Evolutionary conservation across 768 basidiomycete genomes (phyloP), one percentile per base, ranked within the genome.

Genomic region (Lyophyllum decastes): DNA sequence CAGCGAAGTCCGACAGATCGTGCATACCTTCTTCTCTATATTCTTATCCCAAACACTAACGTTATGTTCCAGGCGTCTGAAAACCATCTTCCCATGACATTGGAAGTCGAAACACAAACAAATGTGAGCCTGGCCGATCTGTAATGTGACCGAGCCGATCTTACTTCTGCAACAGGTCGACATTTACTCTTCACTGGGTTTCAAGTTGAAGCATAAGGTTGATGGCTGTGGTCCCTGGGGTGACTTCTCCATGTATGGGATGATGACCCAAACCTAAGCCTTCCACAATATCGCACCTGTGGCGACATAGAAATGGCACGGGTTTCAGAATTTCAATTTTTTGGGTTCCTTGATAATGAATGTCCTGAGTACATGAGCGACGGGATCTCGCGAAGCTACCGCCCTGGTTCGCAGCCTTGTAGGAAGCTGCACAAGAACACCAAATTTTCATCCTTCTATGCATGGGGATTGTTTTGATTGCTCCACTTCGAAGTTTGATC

Each of bases 201-300:
- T 60, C 35, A 45, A 52, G n/a, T 17, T 60, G 16, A 60, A 55
- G 38, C 59, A 60, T 30, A 34, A 56, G 12, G 59, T 60, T 17
- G 59, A 60, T 26, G 59, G 43, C 4, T 52, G 46, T 26, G 44
- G 59, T 10, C 43, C 49, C 9, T 60, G 54, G 59, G 59, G 59
- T 25, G 33, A 55, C 6, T 60, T 56, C 54, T 19, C 54, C 5
- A 60, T 60, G 59, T 60, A 60, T 44, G 59, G 59, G 33, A 19
- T 60, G 26, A 58, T 58, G 46, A 53, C 45, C 8, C 51, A 53
- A 19, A 43, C 52, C 2, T 53, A 17, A 41, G 17, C 40, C 40
- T 10, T 41, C n/a, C 10, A 49, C 24, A 16, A 3, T 6, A 38
- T 7, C 14, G 14, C 16, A 38, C 6, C 5, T 6, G 35, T 3